Conservation (phyloP, 148 eudicot species). For the Tetragonia tetragonoides region DNA sequence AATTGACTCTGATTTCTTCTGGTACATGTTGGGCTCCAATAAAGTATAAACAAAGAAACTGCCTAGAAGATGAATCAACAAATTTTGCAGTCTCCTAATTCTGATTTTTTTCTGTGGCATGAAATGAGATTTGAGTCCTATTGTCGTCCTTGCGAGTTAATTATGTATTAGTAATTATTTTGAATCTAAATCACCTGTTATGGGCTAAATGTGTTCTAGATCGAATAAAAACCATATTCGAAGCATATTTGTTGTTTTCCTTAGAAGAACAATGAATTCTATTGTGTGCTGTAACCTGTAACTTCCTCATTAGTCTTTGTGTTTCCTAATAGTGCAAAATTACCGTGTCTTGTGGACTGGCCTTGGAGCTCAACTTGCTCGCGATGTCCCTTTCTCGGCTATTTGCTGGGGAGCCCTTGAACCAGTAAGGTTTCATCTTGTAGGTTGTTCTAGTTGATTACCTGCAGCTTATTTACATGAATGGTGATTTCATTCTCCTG, state of each 20-base stretch:
- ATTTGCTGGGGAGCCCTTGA: conserved; percentile 93
- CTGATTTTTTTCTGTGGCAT: neutral
- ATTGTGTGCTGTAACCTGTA: neutral
- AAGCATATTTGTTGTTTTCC: neutral
- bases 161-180: neutral
- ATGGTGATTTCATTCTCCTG: neutral
- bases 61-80: neutral
- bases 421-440: conserved; percentile 50
- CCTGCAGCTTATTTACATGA: neutral
- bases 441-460: neutral
- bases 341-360: conserved; percentile 89
- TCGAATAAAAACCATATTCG: neutral
- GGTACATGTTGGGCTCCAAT: neutral
- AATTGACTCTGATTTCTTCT: neutral
- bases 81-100: neutral
- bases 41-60: neutral
- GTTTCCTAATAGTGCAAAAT: conserved; percentile 41
- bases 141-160: neutral
- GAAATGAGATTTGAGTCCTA: neutral
- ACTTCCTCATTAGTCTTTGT: neutral
- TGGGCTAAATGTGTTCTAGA: neutral
- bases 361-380: conserved; percentile 89
- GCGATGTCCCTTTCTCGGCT: conserved; percentile 94
- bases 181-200: neutral
- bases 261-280: neutral